Evolutionary conservation across 495 filamentous ascomycete species (phyloP).

Genomic region (Aspergillus conjunctus): DNA sequence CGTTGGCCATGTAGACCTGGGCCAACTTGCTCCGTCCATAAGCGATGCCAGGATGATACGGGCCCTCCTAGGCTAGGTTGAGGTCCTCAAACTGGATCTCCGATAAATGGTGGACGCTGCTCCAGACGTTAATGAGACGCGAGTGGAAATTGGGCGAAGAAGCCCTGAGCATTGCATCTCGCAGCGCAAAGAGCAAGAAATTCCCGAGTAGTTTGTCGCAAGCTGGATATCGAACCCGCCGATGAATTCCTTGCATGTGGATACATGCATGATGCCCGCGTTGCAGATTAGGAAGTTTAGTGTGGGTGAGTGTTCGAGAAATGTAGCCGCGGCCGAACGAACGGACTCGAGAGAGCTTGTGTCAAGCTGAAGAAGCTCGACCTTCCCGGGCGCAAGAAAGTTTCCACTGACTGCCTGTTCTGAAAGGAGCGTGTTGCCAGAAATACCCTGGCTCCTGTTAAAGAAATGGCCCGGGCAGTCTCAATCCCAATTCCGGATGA

Average conservation of each 20-base stretch:
- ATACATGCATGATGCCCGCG: neutral
- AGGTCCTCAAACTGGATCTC: neutral
- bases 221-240: neutral
- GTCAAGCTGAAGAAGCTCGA: neutral
- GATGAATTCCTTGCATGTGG: too few relatives aligned
- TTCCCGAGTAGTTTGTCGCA: constrained; percentile 2
- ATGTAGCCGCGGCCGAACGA: neutral
- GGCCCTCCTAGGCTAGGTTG: neutral
- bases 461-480: neutral
- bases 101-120: neutral
- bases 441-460: constrained; percentile 1
- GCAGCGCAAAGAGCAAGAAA: constrained; percentile 4
- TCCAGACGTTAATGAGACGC: constrained; percentile 1
- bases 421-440: neutral
- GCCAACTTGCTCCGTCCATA: constrained; percentile 6
- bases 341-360: neutral
- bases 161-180: neutral
- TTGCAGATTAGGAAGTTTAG: neutral
- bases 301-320: neutral
- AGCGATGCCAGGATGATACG: neutral
- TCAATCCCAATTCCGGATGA: neutral
- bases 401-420: neutral
- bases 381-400: neutral
- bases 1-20: constrained; percentile 3
- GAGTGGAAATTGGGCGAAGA: neutral